These are phyloP conservation scores for Starmera dryadoides DNA, from an alignment of 805 yeast species.

Conservation along the genomic window DNA sequence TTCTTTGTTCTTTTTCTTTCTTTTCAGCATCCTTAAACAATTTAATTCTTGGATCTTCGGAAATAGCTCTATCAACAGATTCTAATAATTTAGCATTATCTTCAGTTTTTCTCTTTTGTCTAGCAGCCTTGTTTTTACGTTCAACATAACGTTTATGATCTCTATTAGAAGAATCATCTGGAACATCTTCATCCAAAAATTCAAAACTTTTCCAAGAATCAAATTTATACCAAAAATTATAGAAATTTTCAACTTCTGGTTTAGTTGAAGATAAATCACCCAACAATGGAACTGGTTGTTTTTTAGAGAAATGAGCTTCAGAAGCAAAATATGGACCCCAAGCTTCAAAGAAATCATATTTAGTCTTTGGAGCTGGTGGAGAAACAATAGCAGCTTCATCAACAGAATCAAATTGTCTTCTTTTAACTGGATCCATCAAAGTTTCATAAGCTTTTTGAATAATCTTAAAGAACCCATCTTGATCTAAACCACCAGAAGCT, in stretches of 20 bases:
- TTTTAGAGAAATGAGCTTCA: constrained; percentile 89
- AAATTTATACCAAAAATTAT: constrained; percentile 86
- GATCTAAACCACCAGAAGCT: constrained; percentile 75
- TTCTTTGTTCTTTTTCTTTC: constrained; percentile 87
- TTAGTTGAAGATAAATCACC: constrained; percentile 66
- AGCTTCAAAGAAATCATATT: constrained; percentile 81
- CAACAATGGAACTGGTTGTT: constrained; percentile 78
- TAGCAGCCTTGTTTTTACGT: constrained; percentile 92
- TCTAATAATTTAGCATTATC: constrained; percentile 87
- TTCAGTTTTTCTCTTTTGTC: constrained; percentile 96
- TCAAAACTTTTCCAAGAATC: constrained; percentile 99
- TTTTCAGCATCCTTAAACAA: constrained; percentile 89
- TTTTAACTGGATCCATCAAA: constrained; percentile 75
- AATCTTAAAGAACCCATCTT: constrained; percentile 95
- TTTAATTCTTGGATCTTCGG: constrained; percentile 93
- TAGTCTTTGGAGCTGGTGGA: constrained; percentile 61
- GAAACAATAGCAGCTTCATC: constrained; percentile 81
- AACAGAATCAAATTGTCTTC: constrained; percentile 93
- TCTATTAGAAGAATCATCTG: constrained; percentile 98
- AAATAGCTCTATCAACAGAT: constrained; percentile 78
- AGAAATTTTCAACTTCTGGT: constrained; percentile 80
- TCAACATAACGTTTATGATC: constrained; percentile 98
- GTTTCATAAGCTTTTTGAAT: constrained; percentile 95
- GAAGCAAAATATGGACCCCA: constrained; percentile 90
- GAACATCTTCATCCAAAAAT: constrained; percentile 97